A percentile compares a stretch with the other conserved stretches of the same genome.
Conservation (phyloP, 306 rosid genomes). For the Gleditsia sinensis region DNA sequence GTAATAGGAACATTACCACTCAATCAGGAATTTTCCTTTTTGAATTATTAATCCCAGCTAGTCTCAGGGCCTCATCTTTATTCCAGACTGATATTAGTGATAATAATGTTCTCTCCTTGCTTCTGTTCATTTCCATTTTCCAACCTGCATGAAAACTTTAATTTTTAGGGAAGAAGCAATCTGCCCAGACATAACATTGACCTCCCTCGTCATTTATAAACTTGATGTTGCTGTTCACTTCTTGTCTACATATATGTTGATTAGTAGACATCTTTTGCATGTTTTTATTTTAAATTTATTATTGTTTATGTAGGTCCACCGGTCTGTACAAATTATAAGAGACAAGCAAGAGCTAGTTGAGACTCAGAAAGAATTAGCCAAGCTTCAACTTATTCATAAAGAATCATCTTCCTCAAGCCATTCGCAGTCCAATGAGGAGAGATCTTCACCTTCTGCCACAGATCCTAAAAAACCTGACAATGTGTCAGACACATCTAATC, state of each 20-base stretch:
- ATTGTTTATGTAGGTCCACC: conserved; percentile 71
- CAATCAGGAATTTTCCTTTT: background rate
- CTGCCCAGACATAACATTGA: background rate
- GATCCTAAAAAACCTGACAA: conserved; percentile 69
- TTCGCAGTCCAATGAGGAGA: conserved; percentile 79
- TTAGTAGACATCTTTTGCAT: background rate
- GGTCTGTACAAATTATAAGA: conserved; percentile 93
- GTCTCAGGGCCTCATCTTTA: background rate
- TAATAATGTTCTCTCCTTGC: conserved; percentile 22
- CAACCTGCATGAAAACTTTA: background rate
- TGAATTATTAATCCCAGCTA: conserved; percentile 33
- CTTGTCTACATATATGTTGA: background rate
- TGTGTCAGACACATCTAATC: conserved; percentile 67
- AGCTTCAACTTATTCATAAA: conserved; percentile 87
- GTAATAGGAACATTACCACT: background rate
- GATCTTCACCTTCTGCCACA: conserved; percentile 53
- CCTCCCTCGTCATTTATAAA: background rate
- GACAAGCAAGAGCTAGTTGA: conserved; percentile 98
- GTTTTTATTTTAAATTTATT: conserved; percentile 1
- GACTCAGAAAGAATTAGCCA: conserved; percentile 91
- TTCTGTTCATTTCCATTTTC: conserved; percentile 18
- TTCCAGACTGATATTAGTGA: background rate
- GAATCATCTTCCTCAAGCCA: conserved; percentile 77
- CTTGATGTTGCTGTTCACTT: background rate
- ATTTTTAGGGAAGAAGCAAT: background rate